Percentiles rank a stretch among this genome's conserved stretches.
Conservation (phyloP, 768 basidiomycete genomes). For the Phylloporus scabripes region DNA sequence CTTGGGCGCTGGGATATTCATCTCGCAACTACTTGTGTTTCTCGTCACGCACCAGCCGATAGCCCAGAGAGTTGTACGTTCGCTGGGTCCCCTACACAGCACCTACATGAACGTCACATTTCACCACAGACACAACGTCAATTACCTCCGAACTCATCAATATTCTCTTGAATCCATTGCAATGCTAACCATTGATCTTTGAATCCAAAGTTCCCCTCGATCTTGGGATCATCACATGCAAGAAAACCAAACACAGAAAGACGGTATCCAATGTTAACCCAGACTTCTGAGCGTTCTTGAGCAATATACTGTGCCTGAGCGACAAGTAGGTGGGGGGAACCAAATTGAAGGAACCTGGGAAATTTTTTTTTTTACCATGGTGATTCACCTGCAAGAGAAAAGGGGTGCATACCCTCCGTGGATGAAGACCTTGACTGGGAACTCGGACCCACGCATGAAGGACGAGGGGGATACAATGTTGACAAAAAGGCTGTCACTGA, state of each 20-base stretch:
- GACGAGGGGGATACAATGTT: conserved; percentile 58
- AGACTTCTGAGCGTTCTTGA: conserved; percentile 59
- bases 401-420: conserved; percentile 59
- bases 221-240: conserved; percentile 46
- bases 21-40: neutral
- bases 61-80: conserved; percentile 61
- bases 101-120: neutral
- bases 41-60: conserved; percentile 52
- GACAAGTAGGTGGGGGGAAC: conserved; percentile 59
- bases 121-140: neutral
- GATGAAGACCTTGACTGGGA: conserved; percentile 70
- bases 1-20: conserved; percentile 28
- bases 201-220: conserved; percentile 77
- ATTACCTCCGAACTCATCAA: conserved; percentile 48
- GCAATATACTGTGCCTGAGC: conserved; percentile 65
- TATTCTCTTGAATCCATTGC: conserved; percentile 55
- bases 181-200: conserved; percentile 79
- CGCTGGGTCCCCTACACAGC: conserved; percentile 47
- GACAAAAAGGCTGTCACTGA: conserved; percentile 47
- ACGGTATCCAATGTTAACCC: conserved; percentile 48
- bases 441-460: conserved; percentile 35
- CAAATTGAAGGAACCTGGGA: conserved; percentile 68
- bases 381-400: no score
- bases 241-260: conserved; percentile 63
- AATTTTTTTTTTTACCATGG: neutral